A percentile compares a stretch with the other conserved stretches of the same genome.
Conservation (phyloP, 768 basidiomycete species). For the Macrocybe gigantea region DNA sequence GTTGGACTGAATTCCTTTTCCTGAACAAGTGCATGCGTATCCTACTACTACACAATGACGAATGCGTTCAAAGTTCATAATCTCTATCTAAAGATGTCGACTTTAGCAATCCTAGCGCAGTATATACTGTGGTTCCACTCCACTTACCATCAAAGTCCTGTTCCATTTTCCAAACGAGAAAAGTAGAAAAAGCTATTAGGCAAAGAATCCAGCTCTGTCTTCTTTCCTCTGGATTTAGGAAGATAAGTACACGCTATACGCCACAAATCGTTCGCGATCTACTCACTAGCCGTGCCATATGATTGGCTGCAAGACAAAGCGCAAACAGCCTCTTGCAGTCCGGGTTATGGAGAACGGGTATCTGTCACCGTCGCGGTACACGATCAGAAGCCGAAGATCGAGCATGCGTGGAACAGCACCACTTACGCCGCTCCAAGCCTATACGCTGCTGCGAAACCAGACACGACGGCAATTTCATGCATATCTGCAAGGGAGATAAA, state of each 20-base stretch:
- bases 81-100: too few relatives aligned
- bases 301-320: conserved; percentile 21
- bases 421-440: conserved; percentile 28
- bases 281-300: conserved; percentile 14
- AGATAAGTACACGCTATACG: not conserved
- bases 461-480: conserved; percentile 33
- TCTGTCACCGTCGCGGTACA: conserved; percentile 3
- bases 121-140: too few relatives aligned
- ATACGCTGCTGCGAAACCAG: conserved; percentile 32
- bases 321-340: conserved; percentile 23
- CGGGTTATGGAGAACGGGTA: conserved; percentile 27
- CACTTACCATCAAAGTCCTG: too few relatives aligned
- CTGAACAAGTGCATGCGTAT: too few relatives aligned
- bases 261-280: not conserved
- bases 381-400: not conserved
- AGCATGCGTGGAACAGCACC: not conserved
- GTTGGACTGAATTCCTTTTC: too few relatives aligned
- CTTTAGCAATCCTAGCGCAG: too few relatives aligned
- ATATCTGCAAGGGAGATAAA: conserved; percentile 17
- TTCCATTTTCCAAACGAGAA: too few relatives aligned
- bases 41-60: too few relatives aligned
- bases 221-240: conserved; percentile 9
- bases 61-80: too few relatives aligned
- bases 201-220: conserved; percentile 13
- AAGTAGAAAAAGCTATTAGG: not conserved